Evolutionary conservation across 2,329 filamentous ascomycete species (phyloP).

Genomic region (Alternaria sp.): DNA sequence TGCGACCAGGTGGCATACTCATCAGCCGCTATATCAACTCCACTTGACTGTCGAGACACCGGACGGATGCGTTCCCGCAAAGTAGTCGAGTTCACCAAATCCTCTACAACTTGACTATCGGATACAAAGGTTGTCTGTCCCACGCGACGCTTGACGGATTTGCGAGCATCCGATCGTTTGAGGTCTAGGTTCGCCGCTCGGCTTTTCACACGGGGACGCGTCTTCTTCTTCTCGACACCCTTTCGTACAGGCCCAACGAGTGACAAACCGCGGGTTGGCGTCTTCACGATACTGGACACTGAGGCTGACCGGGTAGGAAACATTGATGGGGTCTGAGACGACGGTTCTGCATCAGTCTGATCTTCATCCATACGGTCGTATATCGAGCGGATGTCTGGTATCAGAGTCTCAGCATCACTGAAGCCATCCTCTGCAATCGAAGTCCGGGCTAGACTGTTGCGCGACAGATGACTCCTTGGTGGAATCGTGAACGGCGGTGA

Average conservation of each 20-base stretch:
- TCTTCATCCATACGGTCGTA: slow-evolving; percentile 23
- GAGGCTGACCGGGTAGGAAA: slow-evolving; percentile 25
- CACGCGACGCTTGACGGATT: slow-evolving; percentile 29
- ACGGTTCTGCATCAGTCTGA: slow-evolving; percentile 24
- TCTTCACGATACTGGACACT: slow-evolving; percentile 35
- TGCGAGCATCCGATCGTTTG: slow-evolving; percentile 32
- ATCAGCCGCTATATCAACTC: not conserved
- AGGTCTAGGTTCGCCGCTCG: slow-evolving; percentile 16
- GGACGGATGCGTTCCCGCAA: slow-evolving; percentile 3
- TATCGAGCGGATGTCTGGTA: slow-evolving; percentile 28
- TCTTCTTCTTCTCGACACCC: slow-evolving; percentile 22
- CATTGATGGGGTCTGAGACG: slow-evolving; percentile 10
- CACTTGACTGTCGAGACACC: not conserved
- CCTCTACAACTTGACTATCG: not conserved
- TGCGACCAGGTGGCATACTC: slow-evolving; percentile 19
- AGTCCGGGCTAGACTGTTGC: not conserved
- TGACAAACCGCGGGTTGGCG: slow-evolving; percentile 37
- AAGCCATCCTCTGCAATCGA: slow-evolving; percentile 33
- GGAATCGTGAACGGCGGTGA: not conserved
- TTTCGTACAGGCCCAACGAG: slow-evolving; percentile 33
- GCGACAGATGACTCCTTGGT: not conserved
- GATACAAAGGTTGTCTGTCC: not conserved
- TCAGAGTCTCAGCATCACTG: slow-evolving; percentile 39
- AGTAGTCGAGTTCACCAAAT: not conserved
- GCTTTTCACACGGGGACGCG: slow-evolving; percentile 16